A percentile compares a stretch with the other conserved stretches of the same genome.
These are phyloP conservation scores for Dryas integrifolia DNA, from an alignment of 331 rosid species.

Conservation along the genomic window DNA sequence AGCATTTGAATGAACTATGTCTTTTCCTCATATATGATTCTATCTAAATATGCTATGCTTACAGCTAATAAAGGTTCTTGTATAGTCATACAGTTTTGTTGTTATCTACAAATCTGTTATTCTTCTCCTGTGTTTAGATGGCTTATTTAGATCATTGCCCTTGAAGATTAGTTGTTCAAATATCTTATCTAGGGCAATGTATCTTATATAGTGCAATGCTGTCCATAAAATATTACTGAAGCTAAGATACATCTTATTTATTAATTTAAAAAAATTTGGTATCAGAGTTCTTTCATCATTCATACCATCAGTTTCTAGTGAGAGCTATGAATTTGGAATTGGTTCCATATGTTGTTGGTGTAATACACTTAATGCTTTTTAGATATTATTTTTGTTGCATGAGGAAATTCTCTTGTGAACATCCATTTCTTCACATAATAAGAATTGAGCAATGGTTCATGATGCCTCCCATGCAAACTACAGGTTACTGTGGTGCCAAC, in stretches of 20 bases:
- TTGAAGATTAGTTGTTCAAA: not conserved
- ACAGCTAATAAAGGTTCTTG: not conserved
- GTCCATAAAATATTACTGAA: not conserved
- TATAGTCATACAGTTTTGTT: not conserved
- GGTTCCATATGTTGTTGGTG: not conserved
- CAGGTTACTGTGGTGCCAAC: not conserved
- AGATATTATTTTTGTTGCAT: not conserved
- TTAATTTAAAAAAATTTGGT: not conserved
- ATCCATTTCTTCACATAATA: not conserved
- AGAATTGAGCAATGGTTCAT: constrained; percentile 1
- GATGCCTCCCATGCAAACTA: not conserved
- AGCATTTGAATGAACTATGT: not conserved
- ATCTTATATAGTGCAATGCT: not conserved
- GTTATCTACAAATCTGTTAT: not conserved
- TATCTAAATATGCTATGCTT: not conserved
- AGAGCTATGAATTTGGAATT: not conserved
- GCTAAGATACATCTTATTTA: too few species aligned
- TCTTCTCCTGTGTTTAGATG: not conserved
- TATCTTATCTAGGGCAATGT: not conserved
- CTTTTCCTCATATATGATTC: not conserved
- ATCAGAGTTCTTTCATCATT: not conserved
- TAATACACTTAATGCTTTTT: not conserved
- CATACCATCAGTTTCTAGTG: not conserved
- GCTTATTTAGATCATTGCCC: not conserved
- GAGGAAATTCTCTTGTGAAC: not conserved